Evolutionary conservation across 257 asterid genomes (phyloP).

Genomic region (Rehmannia glutinosa): DNA sequence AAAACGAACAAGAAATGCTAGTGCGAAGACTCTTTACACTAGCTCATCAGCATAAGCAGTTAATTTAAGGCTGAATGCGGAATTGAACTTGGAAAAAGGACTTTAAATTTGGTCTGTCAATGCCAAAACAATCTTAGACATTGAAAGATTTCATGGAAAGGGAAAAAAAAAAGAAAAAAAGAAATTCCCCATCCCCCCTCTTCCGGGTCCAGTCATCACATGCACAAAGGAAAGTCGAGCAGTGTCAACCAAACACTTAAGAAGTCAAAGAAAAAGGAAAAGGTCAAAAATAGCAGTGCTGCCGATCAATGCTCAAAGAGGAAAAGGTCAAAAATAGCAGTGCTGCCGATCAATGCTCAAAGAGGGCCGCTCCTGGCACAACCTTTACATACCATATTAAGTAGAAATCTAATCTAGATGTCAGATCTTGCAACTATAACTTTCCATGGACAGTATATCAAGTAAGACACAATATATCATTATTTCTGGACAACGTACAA

Average conservation of each 20-base stretch:
- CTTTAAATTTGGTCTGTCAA: neutral
- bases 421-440: neutral
- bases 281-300: neutral
- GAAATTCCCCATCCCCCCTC: neutral
- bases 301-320: neutral
- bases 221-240: conserved; percentile 1
- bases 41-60: no score
- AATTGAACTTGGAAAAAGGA: conserved; percentile 2
- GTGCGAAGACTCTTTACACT: no score
- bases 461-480: neutral
- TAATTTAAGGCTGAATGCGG: neutral
- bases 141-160: neutral
- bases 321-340: neutral
- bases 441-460: conserved; percentile 2
- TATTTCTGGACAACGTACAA: neutral
- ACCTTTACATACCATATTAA: neutral
- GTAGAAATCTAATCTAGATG: neutral
- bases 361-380: neutral
- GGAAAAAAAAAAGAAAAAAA: neutral
- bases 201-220: conserved; percentile 4
- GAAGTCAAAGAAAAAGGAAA: conserved; percentile 6
- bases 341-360: conserved; percentile 2
- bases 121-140: neutral
- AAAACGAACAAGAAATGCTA: neutral
- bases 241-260: neutral